These are phyloP conservation scores for Solanum peruvianum DNA, from an alignment of 257 asterid genomes.

Conservation along the genomic window DNA sequence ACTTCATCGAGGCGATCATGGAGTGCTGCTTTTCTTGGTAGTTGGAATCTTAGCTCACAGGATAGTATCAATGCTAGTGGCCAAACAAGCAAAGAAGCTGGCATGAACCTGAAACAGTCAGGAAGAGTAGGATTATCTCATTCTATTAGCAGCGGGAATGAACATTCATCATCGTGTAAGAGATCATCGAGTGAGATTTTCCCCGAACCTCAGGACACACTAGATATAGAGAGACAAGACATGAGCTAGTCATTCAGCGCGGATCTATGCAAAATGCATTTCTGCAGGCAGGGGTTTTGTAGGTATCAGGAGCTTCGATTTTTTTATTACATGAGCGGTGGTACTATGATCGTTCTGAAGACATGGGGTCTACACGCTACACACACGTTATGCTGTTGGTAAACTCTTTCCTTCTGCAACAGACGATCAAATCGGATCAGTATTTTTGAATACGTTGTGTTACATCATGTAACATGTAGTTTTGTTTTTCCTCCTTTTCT, in stretches of 20 bases:
- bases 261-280: not conserved
- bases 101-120: conserved; percentile 26
- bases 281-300: not conserved
- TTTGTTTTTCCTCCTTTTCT: not conserved
- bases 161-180: conserved; percentile 40
- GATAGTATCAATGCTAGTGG: conserved; percentile 20
- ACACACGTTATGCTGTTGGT: not conserved
- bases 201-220: conserved; percentile 41
- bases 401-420: not conserved
- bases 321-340: not conserved
- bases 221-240: conserved; percentile 31
- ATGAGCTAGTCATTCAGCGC: not conserved
- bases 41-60: conserved; percentile 55
- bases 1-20: conserved; percentile 36
- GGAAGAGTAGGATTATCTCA: conserved; percentile 40
- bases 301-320: not conserved
- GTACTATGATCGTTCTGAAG: not conserved
- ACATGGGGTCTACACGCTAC: not conserved
- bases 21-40: conserved; percentile 44
- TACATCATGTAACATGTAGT: not conserved
- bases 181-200: conserved; percentile 52
- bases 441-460: not conserved
- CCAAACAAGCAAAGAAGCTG: conserved; percentile 28
- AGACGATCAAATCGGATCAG: not conserved
- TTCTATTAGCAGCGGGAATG: conserved; percentile 52